These are phyloP conservation scores for Juncus effusus DNA, from an alignment of 176 grass and related monocot species.

Conservation along the genomic window DNA sequence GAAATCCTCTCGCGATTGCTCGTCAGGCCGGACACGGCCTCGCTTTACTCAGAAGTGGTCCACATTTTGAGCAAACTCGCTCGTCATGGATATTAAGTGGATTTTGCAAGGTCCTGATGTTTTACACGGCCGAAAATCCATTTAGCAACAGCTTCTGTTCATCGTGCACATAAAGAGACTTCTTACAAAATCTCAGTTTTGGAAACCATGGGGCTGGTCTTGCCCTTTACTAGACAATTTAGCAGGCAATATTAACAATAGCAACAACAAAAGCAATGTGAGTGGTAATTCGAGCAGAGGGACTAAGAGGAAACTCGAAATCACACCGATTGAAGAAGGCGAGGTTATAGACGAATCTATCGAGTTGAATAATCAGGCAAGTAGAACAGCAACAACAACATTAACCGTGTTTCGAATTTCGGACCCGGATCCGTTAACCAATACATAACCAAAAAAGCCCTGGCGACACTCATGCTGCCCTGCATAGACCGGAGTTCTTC, in stretches of 20 bases:
- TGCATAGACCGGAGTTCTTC: slow-evolving; percentile 83
- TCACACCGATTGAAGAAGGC: slow-evolving; percentile 81
- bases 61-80: slow-evolving; percentile 81
- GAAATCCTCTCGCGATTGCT: slow-evolving; percentile 76
- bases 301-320: slow-evolving; percentile 79
- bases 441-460: slow-evolving; percentile 80
- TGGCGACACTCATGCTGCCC: slow-evolving; percentile 80
- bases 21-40: slow-evolving; percentile 81
- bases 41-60: slow-evolving; percentile 93
- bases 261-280: neutral
- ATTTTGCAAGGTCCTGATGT: slow-evolving; percentile 86
- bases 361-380: slow-evolving; percentile 70
- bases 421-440: slow-evolving; percentile 52
- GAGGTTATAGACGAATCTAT: slow-evolving; percentile 80
- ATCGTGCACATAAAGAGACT: slow-evolving; percentile 67
- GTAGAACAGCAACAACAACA: neutral
- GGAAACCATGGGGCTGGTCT: slow-evolving; percentile 99
- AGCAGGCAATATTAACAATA: slow-evolving; percentile 8
- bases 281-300: slow-evolving; percentile 28
- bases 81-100: slow-evolving; percentile 98
- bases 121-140: slow-evolving; percentile 81
- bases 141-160: slow-evolving; percentile 81
- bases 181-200: slow-evolving; percentile 61
- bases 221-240: slow-evolving; percentile 38
- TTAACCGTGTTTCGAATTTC: slow-evolving; percentile 38